Base-by-base conservation (phyloP, 495 filamentous ascomycete species). In the Neurospora cerealis region DNA sequence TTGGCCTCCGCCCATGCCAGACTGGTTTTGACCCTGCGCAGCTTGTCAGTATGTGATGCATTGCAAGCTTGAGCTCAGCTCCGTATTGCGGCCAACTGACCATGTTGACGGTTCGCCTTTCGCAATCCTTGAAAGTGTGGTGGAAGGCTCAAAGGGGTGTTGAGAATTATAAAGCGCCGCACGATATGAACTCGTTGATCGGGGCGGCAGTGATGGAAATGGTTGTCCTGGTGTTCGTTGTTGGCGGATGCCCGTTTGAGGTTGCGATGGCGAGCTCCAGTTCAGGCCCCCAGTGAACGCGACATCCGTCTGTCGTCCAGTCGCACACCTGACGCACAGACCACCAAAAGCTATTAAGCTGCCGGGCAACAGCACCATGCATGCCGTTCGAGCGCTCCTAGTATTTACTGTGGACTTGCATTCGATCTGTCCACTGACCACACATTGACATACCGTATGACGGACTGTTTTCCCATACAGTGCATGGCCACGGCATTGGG, bases 11-110 rank as follows among this genome's bases (percentile, higher is more conserved):
- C 93, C 92, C 82, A 96, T 90, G 74, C 91, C 93, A 81, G 95
- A 97, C 81, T 96, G 93, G 82, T 93, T 92, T 82, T 95, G 92
- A 83, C 92, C 92, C 92, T 94, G 76, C 46, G 34, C n/a, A 62
- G n/a, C 9, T n/a, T 44, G 79, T 82, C 72, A 82, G 78, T 48
- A 70, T 32, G 37, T 34, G 54, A 19, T 66, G 7, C 28, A 66
- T 66, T 34, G 54, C 54, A 34, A 66, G 54, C 54, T 66, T 66
- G 28, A 66, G 54, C 28, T 66, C 13, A 66, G 54, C 54, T 66
- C 54, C 54, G 24, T 66, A 3, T 66, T 66, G 9, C 8, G 19
- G 24, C 3, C 21, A 71, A 70, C 73, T 75, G 72, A 80, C 81
- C 81, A 82, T 82, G 36, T 74, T 77, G 72, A 38, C 69, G 40